Evolutionary conservation across 306 rosid species (phyloP), one percentile per base, ranked within the genome.

Genomic region (Vigna radiata): DNA sequence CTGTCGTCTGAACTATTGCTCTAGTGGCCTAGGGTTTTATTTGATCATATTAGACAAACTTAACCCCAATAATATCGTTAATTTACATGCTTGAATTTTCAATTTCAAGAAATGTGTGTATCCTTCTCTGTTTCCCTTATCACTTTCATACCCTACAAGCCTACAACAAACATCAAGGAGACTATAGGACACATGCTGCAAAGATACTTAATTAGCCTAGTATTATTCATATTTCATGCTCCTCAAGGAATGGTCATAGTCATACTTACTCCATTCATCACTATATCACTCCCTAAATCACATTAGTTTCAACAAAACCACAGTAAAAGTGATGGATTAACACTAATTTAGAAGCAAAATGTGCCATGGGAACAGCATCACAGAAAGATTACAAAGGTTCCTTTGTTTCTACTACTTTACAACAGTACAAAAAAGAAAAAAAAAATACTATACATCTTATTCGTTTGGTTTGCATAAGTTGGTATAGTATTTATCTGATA

Each of bases 11-110:
- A 47, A 55, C 27, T 47, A 44, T 43, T 29, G 56, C 47, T 27
- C 2, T 46, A 70, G 19, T 69, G 54, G n/a, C 53, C 64, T 36
- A 23, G 36, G 67, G 83, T 50, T 79, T 79, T 52, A 60, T 78
- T 52, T 47, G 17, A 46, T 58, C 64, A 78, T 47, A 48, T 18
- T 49, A 23, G 48, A 50, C 65, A 62, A 61, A 71, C 59, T 55
- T 39, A 37, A 64, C 29, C 70, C 27, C 2, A 69, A 39, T 37
- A 6, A 25, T 23, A 71, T 79, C 25, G 56, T 19, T 25, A 50
- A 25, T 7, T 53, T 37, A 41, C 49, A 10, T 70, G 50, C 8
- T 39, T 50, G 7, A 39, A 39, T 61, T 48, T 49, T 78, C 10
- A 71, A 15, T 7, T 17, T 71, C 60, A 66, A 47, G 49, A 56